These are phyloP conservation scores for Candolleomyces eurysporus DNA, from an alignment of 768 basidiomycete species.

Conservation along the genomic window DNA sequence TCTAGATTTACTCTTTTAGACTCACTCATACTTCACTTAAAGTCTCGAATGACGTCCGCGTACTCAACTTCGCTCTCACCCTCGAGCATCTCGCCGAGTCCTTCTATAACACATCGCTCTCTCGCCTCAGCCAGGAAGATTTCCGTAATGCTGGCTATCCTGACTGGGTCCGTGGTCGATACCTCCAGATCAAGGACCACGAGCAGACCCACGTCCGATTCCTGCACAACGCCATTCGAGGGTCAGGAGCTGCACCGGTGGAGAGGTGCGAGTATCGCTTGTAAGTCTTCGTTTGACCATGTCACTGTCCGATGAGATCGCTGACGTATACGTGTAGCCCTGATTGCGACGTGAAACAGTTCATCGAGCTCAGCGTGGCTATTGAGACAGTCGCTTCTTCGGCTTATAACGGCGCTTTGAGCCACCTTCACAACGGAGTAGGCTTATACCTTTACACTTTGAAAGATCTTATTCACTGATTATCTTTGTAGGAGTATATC, in stretches of 20 bases:
- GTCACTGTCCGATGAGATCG: not conserved
- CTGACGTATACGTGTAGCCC: constrained; percentile 27
- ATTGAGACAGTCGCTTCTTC: constrained; percentile 57
- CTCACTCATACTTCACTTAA: not conserved
- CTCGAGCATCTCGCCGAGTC: constrained; percentile 46
- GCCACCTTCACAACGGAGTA: constrained; percentile 42
- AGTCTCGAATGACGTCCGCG: constrained; percentile 12
- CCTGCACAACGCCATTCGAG: constrained; percentile 40
- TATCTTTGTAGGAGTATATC: constrained; percentile 28
- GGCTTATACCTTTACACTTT: constrained; percentile 3
- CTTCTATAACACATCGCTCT: constrained; percentile 41
- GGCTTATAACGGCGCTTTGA: constrained; percentile 59
- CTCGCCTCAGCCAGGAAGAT: constrained; percentile 35
- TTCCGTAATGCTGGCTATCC: constrained; percentile 46
- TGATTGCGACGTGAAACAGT: constrained; percentile 43
- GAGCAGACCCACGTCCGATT: constrained; percentile 27
- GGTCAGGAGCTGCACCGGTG: constrained; percentile 34
- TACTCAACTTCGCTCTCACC: constrained; percentile 44
- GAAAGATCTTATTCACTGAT: too few relatives aligned
- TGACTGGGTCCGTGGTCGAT: constrained; percentile 44
- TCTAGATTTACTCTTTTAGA: not conserved
- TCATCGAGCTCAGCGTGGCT: constrained; percentile 47
- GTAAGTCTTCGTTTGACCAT: constrained; percentile 28
- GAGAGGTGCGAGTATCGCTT: constrained; percentile 62
- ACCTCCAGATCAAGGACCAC: constrained; percentile 48